phyloP scores from a whole-genome alignment of 164 flowering plant species.

The Chloranthus sessilifolius region DNA sequence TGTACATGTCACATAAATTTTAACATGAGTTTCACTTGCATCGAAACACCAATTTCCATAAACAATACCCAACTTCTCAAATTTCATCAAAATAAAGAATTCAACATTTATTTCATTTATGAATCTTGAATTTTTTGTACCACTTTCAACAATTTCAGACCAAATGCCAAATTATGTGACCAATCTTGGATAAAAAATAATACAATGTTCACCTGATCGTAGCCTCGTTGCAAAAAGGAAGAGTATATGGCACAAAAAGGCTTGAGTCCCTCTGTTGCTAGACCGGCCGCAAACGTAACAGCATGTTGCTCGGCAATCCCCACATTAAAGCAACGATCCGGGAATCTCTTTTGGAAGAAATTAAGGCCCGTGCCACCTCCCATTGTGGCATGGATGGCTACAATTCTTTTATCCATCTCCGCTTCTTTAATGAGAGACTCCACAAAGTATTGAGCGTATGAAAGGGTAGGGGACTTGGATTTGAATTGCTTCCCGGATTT shows the following conservation, averaged over 20 bases:
- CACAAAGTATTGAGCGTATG: constrained; percentile 85
- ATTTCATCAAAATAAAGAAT: too few relatives aligned
- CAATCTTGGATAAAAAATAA: too few relatives aligned
- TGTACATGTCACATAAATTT: too few relatives aligned
- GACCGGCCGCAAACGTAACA: constrained; percentile 93
- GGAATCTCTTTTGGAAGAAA: constrained; percentile 74
- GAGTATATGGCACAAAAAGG: constrained; percentile 97
- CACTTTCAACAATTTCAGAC: constrained; percentile 41
- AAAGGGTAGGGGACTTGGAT: constrained; percentile 53
- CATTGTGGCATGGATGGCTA: constrained; percentile 97
- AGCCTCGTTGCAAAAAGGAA: constrained; percentile 83
- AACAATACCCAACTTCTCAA: too few relatives aligned
- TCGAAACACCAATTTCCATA: too few relatives aligned
- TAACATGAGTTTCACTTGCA: too few relatives aligned
- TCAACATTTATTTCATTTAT: too few relatives aligned
- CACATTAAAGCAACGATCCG: constrained; percentile 87
- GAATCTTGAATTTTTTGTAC: too few relatives aligned
- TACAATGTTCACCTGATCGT: constrained; percentile 83
- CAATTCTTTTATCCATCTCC: constrained; percentile 61
- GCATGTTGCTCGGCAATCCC: constrained; percentile 99
- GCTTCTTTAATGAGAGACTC: constrained; percentile 83
- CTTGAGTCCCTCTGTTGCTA: constrained; percentile 90
- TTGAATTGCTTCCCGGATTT: constrained; percentile 75
- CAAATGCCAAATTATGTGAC: neutral
- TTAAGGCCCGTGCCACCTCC: constrained; percentile 98